phyloP scores from a whole-genome alignment of 2,329 filamentous ascomycete species.

The Clonostachys sp. region DNA sequence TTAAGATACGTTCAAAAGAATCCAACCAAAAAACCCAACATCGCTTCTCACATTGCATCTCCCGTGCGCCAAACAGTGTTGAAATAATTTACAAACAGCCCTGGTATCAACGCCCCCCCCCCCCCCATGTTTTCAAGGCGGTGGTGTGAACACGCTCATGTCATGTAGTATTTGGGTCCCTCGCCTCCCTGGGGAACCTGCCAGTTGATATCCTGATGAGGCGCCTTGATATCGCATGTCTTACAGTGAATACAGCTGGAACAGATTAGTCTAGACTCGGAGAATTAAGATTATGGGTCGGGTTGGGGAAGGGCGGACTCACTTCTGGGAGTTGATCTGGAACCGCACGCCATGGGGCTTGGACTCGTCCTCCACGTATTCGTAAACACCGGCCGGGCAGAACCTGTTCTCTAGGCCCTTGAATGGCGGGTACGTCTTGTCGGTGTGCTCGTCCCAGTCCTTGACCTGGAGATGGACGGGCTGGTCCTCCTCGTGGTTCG shows the following conservation, averaged over 20 bases:
- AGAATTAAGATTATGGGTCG: neutral
- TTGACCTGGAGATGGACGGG: conserved; percentile 92
- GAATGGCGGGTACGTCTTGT: conserved; percentile 78
- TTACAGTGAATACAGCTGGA: conserved; percentile 96
- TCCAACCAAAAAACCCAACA: neutral
- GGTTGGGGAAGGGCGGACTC: conserved; percentile 35
- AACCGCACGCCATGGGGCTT: conserved; percentile 89
- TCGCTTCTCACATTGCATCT: too few species aligned
- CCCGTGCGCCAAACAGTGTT: too few species aligned
- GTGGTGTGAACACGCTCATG: conserved; percentile 21
- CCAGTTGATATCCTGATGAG: conserved; percentile 96
- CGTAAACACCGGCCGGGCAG: conserved; percentile 95
- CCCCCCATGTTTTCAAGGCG: neutral
- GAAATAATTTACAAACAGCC: too few species aligned
- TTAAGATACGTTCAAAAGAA: conserved; percentile 1
- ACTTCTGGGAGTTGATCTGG: conserved; percentile 98
- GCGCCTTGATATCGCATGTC: conserved; percentile 98
- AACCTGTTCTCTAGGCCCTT: conserved; percentile 95
- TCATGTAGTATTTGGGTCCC: conserved; percentile 68
- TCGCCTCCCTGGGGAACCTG: conserved; percentile 90
- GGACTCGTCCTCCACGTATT: conserved; percentile 88
- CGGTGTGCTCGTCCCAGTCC: conserved; percentile 89
- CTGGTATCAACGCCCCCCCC: too few species aligned
- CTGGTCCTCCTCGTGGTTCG: conserved; percentile 98
- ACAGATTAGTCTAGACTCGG: neutral